A percentile compares a stretch with the other conserved stretches of the same genome.
phyloP scores from a whole-genome alignment of 345 rosid genomes.

The Euphorbia tirucalli region DNA sequence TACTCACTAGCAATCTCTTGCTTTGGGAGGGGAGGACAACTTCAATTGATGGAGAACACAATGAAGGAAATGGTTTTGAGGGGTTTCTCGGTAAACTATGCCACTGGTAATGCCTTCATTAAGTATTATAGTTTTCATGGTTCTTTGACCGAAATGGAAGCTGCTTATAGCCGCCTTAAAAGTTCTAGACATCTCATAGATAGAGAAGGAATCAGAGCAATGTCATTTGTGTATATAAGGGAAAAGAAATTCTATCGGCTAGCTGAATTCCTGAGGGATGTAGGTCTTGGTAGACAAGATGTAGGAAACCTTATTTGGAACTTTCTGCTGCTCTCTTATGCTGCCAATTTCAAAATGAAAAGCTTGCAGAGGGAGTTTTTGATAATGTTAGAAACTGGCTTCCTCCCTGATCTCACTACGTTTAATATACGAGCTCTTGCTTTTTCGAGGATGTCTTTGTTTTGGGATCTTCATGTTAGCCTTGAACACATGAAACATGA shows the following conservation, averaged over 20 bases:
- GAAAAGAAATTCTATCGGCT: constrained; percentile 46
- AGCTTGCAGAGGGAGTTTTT: constrained; percentile 75
- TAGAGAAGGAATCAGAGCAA: constrained; percentile 53
- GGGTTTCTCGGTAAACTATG: constrained; percentile 44
- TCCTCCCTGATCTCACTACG: constrained; percentile 68
- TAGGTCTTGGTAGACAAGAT: constrained; percentile 63
- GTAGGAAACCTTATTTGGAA: constrained; percentile 76
- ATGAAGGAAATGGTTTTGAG: constrained; percentile 43
- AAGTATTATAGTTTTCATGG: constrained; percentile 51
- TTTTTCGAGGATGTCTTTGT: constrained; percentile 71
- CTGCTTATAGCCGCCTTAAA: constrained; percentile 52
- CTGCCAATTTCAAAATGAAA: constrained; percentile 87
- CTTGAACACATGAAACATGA: constrained; percentile 75
- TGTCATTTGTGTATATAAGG: constrained; percentile 50
- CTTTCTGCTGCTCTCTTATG: constrained; percentile 64
- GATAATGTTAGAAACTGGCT: constrained; percentile 56
- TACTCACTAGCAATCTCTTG: constrained; percentile 54
- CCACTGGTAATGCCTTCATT: constrained; percentile 48
- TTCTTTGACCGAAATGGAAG: constrained; percentile 59
- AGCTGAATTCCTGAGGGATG: constrained; percentile 57
- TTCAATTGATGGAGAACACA: constrained; percentile 56
- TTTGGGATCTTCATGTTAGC: constrained; percentile 89
- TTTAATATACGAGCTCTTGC: constrained; percentile 75
- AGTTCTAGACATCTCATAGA: constrained; percentile 51
- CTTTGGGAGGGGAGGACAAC: constrained; percentile 60